Evolutionary conservation across 2,329 filamentous ascomycete genomes (phyloP).

Genomic region (Pseudopithomyces maydicus): DNA sequence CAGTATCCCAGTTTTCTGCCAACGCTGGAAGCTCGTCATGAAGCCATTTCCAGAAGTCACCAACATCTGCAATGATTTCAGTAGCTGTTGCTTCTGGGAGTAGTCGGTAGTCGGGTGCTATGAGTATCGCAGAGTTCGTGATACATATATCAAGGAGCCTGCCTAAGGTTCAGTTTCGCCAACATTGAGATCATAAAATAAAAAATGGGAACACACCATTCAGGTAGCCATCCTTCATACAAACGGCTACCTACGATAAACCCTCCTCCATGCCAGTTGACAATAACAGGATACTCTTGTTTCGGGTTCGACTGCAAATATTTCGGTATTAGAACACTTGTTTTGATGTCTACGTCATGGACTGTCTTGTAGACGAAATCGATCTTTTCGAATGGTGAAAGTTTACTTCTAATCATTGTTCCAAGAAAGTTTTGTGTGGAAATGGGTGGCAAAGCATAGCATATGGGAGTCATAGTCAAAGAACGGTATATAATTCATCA

Average conservation of each 20-base stretch:
- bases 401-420: neutral
- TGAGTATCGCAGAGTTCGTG: neutral
- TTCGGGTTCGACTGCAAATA: neutral
- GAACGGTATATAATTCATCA: too few relatives aligned
- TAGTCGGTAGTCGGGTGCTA: neutral
- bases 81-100: neutral
- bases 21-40: neutral
- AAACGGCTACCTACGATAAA: neutral
- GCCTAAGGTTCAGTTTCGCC: neutral
- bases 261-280: neutral
- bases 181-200: neutral
- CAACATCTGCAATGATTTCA: neutral
- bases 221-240: neutral
- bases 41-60: neutral
- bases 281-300: neutral
- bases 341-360: neutral
- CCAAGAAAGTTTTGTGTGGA: neutral
- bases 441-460: neutral
- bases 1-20: neutral
- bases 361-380: neutral
- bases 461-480: neutral
- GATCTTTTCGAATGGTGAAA: neutral
- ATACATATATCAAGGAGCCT: neutral
- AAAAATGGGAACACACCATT: neutral
- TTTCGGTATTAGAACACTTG: neutral